Evolutionary conservation across 352 stramenopile species (phyloP).

Genomic region (Phytophthora kernoviae): DNA sequence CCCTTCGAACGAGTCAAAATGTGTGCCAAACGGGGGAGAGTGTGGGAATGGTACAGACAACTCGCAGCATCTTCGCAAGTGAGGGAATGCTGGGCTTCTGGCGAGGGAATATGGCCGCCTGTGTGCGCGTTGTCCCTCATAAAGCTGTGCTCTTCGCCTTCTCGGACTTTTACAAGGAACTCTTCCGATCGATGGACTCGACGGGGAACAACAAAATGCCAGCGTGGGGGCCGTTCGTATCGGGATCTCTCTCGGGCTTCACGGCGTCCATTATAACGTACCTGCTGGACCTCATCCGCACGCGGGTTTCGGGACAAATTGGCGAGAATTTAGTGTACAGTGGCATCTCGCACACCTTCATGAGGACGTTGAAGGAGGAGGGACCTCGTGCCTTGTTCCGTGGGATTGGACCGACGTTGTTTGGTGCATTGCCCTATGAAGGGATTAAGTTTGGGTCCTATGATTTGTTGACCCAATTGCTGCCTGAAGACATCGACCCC

Average conservation of each 20-base stretch:
- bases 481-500: conserved; percentile 63
- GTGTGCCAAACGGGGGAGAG: conserved; percentile 80
- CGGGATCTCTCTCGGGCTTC: conserved; percentile 80
- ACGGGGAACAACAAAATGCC: conserved; percentile 37
- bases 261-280: conserved; percentile 88
- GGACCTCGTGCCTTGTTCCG: conserved; percentile 67
- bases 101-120: conserved; percentile 76
- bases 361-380: conserved; percentile 74
- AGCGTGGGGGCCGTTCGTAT: conserved; percentile 62
- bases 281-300: conserved; percentile 85
- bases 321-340: conserved; percentile 68
- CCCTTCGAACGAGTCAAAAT: conserved; percentile 86
- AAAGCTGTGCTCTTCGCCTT: conserved; percentile 86
- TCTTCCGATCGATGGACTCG: conserved; percentile 49
- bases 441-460: conserved; percentile 86
- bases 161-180: conserved; percentile 88
- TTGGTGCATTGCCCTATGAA: conserved; percentile 78
- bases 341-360: conserved; percentile 73
- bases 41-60: conserved; percentile 77
- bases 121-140: conserved; percentile 79
- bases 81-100: conserved; percentile 76
- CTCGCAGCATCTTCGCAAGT: conserved; percentile 52
- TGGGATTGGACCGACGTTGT: conserved; percentile 71
- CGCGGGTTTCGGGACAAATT: conserved; percentile 77
- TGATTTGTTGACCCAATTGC: conserved; percentile 61